phyloP scores from a whole-genome alignment of 2,329 filamentous ascomycete genomes.

The Orbilia javanica region DNA sequence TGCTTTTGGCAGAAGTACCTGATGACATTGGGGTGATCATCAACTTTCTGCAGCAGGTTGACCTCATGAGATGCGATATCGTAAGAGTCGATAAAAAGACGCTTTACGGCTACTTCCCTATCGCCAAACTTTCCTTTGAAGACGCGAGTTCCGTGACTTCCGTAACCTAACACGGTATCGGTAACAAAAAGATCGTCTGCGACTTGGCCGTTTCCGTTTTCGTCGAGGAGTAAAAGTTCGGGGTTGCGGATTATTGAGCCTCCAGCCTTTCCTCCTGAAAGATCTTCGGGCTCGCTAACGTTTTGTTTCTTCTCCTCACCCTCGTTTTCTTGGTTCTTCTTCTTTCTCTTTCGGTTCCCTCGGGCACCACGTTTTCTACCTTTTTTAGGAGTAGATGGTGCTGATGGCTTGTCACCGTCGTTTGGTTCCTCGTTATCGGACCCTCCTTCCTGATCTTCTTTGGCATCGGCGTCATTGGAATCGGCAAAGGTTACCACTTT shows the following conservation, averaged over 20 bases:
- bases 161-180: conserved; percentile 72
- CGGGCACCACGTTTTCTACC: conserved; percentile 62
- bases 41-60: conserved; percentile 87
- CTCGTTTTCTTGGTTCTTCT: conserved; percentile 58
- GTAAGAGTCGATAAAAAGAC: conserved; percentile 95
- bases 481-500: conserved; percentile 47
- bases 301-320: conserved; percentile 63
- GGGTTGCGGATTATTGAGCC: conserved; percentile 62
- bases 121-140: conserved; percentile 96
- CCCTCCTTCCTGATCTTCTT: conserved; percentile 31
- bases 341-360: conserved; percentile 61
- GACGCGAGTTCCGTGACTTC: conserved; percentile 96
- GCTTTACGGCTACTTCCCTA: conserved; percentile 92
- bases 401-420: conserved; percentile 54
- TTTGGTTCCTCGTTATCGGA: conserved; percentile 45
- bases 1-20: conserved; percentile 94
- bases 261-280: conserved; percentile 63
- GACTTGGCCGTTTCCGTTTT: conserved; percentile 74
- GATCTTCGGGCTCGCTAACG: conserved; percentile 59
- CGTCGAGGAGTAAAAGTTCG: conserved; percentile 36
- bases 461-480: conserved; percentile 7
- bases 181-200: conserved; percentile 62
- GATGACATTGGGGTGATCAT: conserved; percentile 96
- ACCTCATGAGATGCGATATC: conserved; percentile 96
- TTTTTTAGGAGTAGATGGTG: conserved; percentile 55